A percentile compares a stretch with the other conserved stretches of the same genome.
phyloP scores from a whole-genome alignment of 768 basidiomycete species.

The Hygrocybe punicea region DNA sequence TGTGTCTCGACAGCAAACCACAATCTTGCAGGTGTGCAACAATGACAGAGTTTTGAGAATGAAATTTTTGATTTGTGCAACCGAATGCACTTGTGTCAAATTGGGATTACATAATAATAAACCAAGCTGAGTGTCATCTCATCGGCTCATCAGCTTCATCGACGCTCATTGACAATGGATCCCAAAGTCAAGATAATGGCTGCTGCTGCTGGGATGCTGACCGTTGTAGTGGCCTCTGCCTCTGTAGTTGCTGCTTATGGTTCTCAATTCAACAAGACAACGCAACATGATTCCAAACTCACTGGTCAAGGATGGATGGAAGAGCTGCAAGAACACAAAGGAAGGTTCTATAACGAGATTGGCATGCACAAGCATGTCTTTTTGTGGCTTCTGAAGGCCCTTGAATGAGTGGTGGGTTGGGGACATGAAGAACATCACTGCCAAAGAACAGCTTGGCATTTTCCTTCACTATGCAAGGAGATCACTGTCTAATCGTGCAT shows the following conservation, averaged over 20 bases:
- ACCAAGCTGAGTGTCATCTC: too few relatives aligned
- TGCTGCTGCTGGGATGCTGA: background rate
- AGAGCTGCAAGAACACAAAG: slow-evolving; percentile 14
- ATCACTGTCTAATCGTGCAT: background rate
- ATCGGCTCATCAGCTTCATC: background rate
- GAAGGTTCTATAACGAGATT: slow-evolving; percentile 11
- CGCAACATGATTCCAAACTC: slow-evolving; percentile 16
- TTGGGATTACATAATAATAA: background rate
- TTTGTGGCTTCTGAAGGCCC: background rate
- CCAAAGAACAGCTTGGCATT: slow-evolving; percentile 10
- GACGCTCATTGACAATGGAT: background rate
- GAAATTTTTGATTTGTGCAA: background rate
- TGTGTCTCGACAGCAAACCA: background rate
- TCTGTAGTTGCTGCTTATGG: background rate
- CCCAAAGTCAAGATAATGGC: background rate
- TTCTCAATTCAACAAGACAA: background rate
- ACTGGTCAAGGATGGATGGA: slow-evolving; percentile 15
- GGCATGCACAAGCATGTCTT: slow-evolving; percentile 16
- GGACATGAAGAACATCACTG: slow-evolving; percentile 5
- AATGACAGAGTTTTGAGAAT: background rate
- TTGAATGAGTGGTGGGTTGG: background rate
- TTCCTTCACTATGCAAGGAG: background rate
- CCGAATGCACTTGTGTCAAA: background rate
- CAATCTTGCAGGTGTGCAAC: background rate
- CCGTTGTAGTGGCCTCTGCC: background rate